Percentiles rank a stretch among this genome's conserved stretches.
Conservation (phyloP, 306 rosid genomes). For the Vigna mungo region DNA sequence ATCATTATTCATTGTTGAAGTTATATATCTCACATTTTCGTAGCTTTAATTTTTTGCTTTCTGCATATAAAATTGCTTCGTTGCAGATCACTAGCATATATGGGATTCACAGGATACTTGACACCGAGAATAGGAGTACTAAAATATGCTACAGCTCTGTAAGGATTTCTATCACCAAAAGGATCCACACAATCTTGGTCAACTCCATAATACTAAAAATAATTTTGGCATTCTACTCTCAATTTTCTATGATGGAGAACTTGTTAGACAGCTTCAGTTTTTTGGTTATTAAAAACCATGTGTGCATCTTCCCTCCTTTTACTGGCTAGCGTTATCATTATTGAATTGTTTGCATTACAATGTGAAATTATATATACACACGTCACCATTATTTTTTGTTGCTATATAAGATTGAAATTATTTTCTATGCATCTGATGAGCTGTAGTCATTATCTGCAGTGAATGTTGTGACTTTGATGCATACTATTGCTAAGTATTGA, state of each 20-base stretch:
- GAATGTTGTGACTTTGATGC: slow-evolving; percentile 7
- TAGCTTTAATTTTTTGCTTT: slow-evolving; percentile 28
- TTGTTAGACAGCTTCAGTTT: slow-evolving; percentile 14
- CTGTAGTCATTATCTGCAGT: background rate
- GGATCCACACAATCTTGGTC: slow-evolving; percentile 14
- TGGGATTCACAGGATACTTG: slow-evolving; percentile 86
- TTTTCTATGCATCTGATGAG: background rate
- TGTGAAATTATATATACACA: slow-evolving; percentile 14
- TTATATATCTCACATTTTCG: slow-evolving; percentile 17
- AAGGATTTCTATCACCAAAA: slow-evolving; percentile 54
- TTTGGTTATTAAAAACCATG: slow-evolving; percentile 20
- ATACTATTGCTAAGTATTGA: slow-evolving; percentile 11
- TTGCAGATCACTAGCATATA: slow-evolving; percentile 81
- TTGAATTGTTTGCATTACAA: slow-evolving; percentile 22
- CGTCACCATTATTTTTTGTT: slow-evolving; percentile 11
- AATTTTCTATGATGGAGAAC: background rate
- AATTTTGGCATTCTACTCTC: background rate
- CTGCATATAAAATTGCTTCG: slow-evolving; percentile 33
- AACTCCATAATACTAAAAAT: background rate
- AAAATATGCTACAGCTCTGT: slow-evolving; percentile 71
- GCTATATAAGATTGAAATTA: slow-evolving; percentile 2
- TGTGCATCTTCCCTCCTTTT: slow-evolving; percentile 7
- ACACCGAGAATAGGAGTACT: slow-evolving; percentile 78
- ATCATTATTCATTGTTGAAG: slow-evolving; percentile 14
- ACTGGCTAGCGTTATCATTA: slow-evolving; percentile 19